Evolutionary conservation across 2,329 filamentous ascomycete genomes (phyloP).

Genomic region (Mariannaea elegans): DNA sequence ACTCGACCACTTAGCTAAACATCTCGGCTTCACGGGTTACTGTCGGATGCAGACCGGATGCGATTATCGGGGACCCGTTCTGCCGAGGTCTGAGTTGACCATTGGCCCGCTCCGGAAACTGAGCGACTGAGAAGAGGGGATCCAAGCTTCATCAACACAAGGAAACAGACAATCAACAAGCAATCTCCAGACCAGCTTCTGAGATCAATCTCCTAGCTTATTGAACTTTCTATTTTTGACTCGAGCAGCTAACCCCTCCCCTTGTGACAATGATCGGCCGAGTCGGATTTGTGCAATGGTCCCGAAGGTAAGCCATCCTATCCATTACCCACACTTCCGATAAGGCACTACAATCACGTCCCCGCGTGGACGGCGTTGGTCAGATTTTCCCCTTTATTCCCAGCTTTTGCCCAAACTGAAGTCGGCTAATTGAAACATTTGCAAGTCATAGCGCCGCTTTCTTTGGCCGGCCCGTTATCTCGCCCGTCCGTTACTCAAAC

Average conservation of each 20-base stretch:
- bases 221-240: neutral
- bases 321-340: neutral
- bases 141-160: conserved; percentile 15
- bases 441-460: conserved; percentile 22
- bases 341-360: neutral
- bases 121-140: conserved; percentile 3
- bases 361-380: neutral
- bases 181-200: neutral
- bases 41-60: conserved; percentile 28
- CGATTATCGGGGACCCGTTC: conserved; percentile 30
- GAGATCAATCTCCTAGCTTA: neutral
- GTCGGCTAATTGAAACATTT: neutral
- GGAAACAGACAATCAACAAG: neutral
- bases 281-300: conserved; percentile 22
- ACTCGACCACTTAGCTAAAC: neutral
- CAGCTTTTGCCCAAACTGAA: neutral
- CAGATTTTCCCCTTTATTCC: neutral
- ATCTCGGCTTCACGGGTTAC: conserved; percentile 5
- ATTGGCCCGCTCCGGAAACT: conserved; percentile 13
- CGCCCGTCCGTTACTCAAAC: conserved; percentile 11
- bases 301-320: conserved; percentile 25
- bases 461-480: conserved; percentile 21
- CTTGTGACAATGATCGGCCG: conserved; percentile 31
- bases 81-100: conserved; percentile 22
- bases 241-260: neutral